Evolutionary conservation across 306 rosid species (phyloP).

Genomic region (Lathyrus aphaca): DNA sequence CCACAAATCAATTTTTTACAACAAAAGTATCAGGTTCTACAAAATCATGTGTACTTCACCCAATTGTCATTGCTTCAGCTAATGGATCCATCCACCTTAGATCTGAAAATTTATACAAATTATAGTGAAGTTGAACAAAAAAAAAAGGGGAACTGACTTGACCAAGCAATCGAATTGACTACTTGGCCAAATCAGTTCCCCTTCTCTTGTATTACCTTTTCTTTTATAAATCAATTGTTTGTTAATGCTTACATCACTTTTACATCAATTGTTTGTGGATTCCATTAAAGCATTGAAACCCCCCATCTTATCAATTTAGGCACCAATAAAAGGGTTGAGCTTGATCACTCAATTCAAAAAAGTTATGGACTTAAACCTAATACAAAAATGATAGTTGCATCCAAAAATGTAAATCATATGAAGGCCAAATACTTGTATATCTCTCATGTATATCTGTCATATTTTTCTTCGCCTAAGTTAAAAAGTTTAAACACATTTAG

Average conservation of each 20-base stretch:
- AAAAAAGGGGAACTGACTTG: slow-evolving; percentile 55
- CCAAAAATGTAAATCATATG: neutral
- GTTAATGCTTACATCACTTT: neutral
- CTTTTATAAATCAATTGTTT: neutral
- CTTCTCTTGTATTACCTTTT: slow-evolving; percentile 21
- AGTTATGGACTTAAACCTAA: neutral
- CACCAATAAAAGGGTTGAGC: slow-evolving; percentile 13
- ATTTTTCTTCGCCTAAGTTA: neutral
- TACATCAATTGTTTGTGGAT: neutral
- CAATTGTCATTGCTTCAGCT: slow-evolving; percentile 13
- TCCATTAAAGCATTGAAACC: slow-evolving; percentile 10
- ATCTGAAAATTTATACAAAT: slow-evolving; percentile 28
- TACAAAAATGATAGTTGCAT: neutral
- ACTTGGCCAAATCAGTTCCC: slow-evolving; percentile 61
- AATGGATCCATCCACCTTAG: slow-evolving; percentile 8
- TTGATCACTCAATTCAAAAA: slow-evolving; percentile 11
- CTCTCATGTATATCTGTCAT: neutral
- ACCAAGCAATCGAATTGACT: slow-evolving; percentile 44
- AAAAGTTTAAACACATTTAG: neutral
- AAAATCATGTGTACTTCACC: slow-evolving; percentile 1
- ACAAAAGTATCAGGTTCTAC: slow-evolving; percentile 11
- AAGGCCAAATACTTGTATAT: neutral
- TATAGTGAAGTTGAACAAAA: slow-evolving; percentile 1
- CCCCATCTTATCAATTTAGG: slow-evolving; percentile 15
- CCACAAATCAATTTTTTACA: neutral